Evolutionary conservation across 1,284 basidiomycete species (phyloP), one percentile per base, ranked within the genome.

Genomic region (Moniliophthora roreri): DNA sequence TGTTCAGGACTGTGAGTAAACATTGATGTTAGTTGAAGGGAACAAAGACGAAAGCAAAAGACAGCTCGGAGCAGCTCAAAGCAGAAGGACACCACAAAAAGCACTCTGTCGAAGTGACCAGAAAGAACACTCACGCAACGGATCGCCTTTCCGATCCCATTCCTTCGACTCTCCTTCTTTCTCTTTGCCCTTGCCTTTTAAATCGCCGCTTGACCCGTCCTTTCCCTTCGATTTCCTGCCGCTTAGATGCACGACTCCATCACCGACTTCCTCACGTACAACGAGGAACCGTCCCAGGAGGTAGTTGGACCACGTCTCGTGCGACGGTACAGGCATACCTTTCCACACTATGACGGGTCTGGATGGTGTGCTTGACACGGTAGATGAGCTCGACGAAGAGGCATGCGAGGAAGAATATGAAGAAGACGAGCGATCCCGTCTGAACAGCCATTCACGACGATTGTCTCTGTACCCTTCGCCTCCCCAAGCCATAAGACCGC

Each of bases 301-400:
- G 24, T 40, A 56, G 34, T 56, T 56, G 11, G n/a, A 21, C 55
- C 55, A 56, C 15, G 41, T 21, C 36, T 56, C 55, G 15, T 53
- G 42, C 18, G 42, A 39, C 8, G 51, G 47, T 2, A 50, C n/a
- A 20, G 21, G 13, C 48, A 56, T 50, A 4, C 55, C 55, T 9
- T 15, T 37, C 42, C 48, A 47, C 26, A n/a, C n/a, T n/a, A n/a
- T n/a, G n/a, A n/a, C n/a, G n/a, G n/a, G n/a, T n/a, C n/a, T n/a
- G n/a, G n/a, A n/a, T n/a, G n/a, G n/a, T n/a, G n/a, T n/a, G n/a
- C n/a, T n/a, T n/a, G n/a, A n/a, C n/a, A n/a, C n/a, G 2, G 15
- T 35, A 28, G 15, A 11, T 7, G 44, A 46, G 28, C 16, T 11
- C 11, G 24, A 28, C 3, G 44, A 32, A 11, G 24, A 15, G 23